These are phyloP conservation scores for Fraxinus cuspidata DNA, from an alignment of 257 asterid species.

Conservation along the genomic window DNA sequence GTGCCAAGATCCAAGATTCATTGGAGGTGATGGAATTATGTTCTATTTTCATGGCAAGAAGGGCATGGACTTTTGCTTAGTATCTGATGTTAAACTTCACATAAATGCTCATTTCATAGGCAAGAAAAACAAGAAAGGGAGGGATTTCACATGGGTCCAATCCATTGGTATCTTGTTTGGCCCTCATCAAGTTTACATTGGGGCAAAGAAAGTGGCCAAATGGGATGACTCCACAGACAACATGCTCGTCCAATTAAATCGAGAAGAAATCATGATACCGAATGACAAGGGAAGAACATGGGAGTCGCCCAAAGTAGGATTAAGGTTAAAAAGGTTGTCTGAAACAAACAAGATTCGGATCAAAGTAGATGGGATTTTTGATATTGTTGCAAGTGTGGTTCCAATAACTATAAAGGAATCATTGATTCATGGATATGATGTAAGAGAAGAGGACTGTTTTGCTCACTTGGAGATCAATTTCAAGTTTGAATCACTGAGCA, in stretches of 20 bases:
- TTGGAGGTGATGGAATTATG: slow-evolving; percentile 25
- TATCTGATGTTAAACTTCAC: too few species aligned
- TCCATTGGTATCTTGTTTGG: slow-evolving; percentile 24
- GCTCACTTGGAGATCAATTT: slow-evolving; percentile 36
- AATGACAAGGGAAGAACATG: background rate
- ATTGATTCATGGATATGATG: slow-evolving; percentile 24
- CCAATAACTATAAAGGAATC: slow-evolving; percentile 31
- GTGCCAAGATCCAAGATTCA: slow-evolving; percentile 18
- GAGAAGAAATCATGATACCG: background rate
- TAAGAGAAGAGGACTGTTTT: slow-evolving; percentile 24
- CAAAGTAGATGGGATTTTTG: slow-evolving; percentile 22
- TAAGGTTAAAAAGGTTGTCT: background rate
- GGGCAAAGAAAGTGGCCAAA: background rate
- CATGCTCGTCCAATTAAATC: slow-evolving; percentile 13
- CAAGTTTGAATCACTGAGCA: slow-evolving; percentile 18
- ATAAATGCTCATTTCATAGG: slow-evolving; percentile 26
- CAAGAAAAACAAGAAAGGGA: slow-evolving; percentile 10
- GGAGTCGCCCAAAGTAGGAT: too few species aligned
- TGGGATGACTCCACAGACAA: slow-evolving; percentile 22
- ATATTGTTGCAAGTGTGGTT: slow-evolving; percentile 24
- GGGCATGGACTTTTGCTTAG: too few species aligned
- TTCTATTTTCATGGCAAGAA: background rate
- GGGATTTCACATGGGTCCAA: slow-evolving; percentile 33
- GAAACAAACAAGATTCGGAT: slow-evolving; percentile 15
- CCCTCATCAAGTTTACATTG: slow-evolving; percentile 8